Conservation (phyloP, 176 grass and related monocot genomes). For the Leersia perrieri region DNA sequence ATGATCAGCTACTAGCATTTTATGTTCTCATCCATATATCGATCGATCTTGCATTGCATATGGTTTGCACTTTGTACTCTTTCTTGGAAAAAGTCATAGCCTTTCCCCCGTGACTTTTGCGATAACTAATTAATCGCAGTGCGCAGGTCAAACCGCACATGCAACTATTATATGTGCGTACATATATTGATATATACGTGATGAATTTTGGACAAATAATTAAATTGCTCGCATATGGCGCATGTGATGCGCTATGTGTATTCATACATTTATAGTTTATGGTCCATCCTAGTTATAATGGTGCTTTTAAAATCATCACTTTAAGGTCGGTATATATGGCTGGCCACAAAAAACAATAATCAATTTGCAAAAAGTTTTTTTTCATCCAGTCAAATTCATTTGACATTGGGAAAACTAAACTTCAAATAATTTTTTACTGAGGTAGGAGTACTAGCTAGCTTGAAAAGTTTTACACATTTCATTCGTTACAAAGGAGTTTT, state of each 20-base stretch:
- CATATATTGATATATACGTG: not conserved
- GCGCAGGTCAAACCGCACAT: conserved; percentile 35
- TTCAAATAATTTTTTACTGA: too few relatives aligned
- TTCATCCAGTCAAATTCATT: too few relatives aligned
- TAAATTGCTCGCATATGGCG: not conserved
- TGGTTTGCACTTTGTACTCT: not conserved
- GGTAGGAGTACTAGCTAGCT: too few relatives aligned
- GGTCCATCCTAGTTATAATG: too few relatives aligned
- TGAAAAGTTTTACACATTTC: too few relatives aligned
- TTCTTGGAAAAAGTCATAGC: not conserved
- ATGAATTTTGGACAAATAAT: not conserved
- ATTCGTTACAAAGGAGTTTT: too few relatives aligned
- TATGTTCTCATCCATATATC: not conserved
- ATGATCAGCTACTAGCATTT: conserved; percentile 10
- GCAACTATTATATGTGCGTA: not conserved
- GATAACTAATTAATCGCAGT: not conserved
- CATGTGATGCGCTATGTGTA: not conserved
- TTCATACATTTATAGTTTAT: not conserved
- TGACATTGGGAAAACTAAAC: too few relatives aligned
- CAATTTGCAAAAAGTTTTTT: too few relatives aligned
- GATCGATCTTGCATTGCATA: too few relatives aligned
- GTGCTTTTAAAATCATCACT: too few relatives aligned
- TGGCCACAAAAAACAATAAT: too few relatives aligned
- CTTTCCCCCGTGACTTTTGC: not conserved
- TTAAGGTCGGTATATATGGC: too few relatives aligned